Conservation (phyloP, 805 yeast species). For the Yarrowia sp. region DNA sequence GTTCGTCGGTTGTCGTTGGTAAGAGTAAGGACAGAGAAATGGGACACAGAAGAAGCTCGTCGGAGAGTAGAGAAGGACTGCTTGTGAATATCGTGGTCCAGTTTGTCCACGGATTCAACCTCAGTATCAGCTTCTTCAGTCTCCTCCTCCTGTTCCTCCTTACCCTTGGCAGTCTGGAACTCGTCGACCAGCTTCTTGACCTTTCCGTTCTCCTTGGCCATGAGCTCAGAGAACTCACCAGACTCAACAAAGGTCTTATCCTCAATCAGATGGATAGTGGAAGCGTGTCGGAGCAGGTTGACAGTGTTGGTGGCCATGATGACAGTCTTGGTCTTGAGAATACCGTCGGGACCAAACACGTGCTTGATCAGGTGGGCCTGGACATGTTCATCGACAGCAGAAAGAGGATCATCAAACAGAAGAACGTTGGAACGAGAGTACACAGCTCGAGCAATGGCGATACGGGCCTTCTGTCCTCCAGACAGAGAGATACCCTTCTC, state of each 20-base stretch:
- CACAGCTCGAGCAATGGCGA: constrained; percentile 77
- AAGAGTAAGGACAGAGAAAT: neutral
- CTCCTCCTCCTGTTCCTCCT: neutral
- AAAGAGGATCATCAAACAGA: constrained; percentile 74
- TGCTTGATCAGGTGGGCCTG: constrained; percentile 71
- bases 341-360: constrained; percentile 62
- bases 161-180: constrained; percentile 11
- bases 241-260: constrained; percentile 60
- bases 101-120: neutral
- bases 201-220: constrained; percentile 9
- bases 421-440: constrained; percentile 65
- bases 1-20: constrained; percentile 2
- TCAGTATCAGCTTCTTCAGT: neutral
- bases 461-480: constrained; percentile 90
- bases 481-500: constrained; percentile 85
- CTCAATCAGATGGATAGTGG: constrained; percentile 59
- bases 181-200: constrained; percentile 17
- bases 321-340: constrained; percentile 59
- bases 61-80: constrained; percentile 28
- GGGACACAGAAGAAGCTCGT: constrained; percentile 55
- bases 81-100: neutral
- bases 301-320: constrained; percentile 83
- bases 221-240: constrained; percentile 60
- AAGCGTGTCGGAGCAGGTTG: constrained; percentile 68
- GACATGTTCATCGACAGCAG: constrained; percentile 87